Base-by-base conservation (phyloP, 1,139 yeast species). In the Candida sanyaensis region DNA sequence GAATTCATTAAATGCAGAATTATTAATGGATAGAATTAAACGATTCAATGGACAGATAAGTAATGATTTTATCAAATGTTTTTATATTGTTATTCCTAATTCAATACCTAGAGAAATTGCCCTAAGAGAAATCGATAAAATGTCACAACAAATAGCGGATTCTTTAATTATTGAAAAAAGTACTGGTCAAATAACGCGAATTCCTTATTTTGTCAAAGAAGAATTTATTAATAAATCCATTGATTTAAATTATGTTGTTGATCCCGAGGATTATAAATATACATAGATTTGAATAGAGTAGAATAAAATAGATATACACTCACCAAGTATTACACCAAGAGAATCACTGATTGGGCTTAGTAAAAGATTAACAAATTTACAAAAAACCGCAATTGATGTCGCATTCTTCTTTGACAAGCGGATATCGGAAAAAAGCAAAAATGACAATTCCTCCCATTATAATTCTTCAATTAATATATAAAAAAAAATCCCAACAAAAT, bases 141-240 rank as follows among this genome's bases (percentile, higher is more conserved):
- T 67, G 34, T 54, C 61, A 24, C 29, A 47, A 24, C 47, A 45
- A 17, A 52, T 77, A 17, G 63, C 74, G 6, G 52, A 55, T 1
- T 33, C 46, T 2, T 48, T 67, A 34, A 42, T 37, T 12, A 60
- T 60, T 40, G 54, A 51, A 6, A 57, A 53, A 6, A 48, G 51
- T 3, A 17, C 21, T n/a, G 48, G 50, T 26, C 34, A 23, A 21
- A 47, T 41, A 2, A 56, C 60, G 3, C 58, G 61, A 12, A 66
- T 81, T n/a, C 83, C 86, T 0, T 64, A 73, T 34, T 65, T 83
- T 6, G 86, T 84, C 0, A 61, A 54, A 11, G 66, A 65, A 31
- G 44, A 56, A 0, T 84, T 83, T 70, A 56, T 84, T 1, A 61
- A 61, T 21, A 66, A 61, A 5, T 71, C 81, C 37, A 72, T 83